Evolutionary conservation across 306 rosid genomes (phyloP).

Genomic region (Dryas alaskensis): DNA sequence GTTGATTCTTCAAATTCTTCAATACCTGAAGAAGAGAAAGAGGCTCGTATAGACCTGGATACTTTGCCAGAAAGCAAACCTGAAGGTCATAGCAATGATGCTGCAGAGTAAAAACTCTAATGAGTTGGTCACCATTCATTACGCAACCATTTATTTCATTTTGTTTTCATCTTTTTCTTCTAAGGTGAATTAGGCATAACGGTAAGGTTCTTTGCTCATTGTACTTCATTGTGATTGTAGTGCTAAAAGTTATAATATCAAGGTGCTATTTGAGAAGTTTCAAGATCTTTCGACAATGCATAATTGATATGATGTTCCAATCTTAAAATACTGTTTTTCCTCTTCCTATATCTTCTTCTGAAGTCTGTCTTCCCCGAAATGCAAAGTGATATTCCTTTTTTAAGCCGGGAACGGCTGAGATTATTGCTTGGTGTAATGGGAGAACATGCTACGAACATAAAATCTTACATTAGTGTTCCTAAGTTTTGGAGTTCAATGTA

Average conservation of each 20-base stretch:
- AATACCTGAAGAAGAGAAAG: conserved; percentile 39
- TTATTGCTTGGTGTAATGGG: too few relatives aligned
- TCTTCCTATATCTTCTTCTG: neutral
- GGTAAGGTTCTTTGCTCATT: conserved; percentile 13
- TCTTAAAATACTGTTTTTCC: conserved; percentile 9
- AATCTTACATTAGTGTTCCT: too few relatives aligned
- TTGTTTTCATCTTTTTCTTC: conserved; percentile 2
- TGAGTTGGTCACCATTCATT: conserved; percentile 21
- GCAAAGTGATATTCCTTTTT: too few relatives aligned
- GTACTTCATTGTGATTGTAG: conserved; percentile 7
- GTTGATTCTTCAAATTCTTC: conserved; percentile 42
- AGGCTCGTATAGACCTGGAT: conserved; percentile 54
- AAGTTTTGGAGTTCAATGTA: too few relatives aligned
- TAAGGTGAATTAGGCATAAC: neutral
- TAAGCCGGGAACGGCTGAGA: too few relatives aligned
- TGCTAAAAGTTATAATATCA: neutral
- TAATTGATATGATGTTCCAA: conserved; percentile 23
- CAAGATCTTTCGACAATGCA: conserved; percentile 25
- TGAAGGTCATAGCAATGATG: conserved; percentile 41
- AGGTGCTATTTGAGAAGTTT: conserved; percentile 4
- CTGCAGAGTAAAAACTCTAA: conserved; percentile 47
- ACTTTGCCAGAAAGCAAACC: conserved; percentile 59
- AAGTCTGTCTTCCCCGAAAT: neutral
- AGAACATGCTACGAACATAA: too few relatives aligned
- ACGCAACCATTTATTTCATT: conserved; percentile 22